These are phyloP conservation scores for Plasmodium blacklocki DNA, from an alignment of 169 alveolate species.

Conservation along the genomic window DNA sequence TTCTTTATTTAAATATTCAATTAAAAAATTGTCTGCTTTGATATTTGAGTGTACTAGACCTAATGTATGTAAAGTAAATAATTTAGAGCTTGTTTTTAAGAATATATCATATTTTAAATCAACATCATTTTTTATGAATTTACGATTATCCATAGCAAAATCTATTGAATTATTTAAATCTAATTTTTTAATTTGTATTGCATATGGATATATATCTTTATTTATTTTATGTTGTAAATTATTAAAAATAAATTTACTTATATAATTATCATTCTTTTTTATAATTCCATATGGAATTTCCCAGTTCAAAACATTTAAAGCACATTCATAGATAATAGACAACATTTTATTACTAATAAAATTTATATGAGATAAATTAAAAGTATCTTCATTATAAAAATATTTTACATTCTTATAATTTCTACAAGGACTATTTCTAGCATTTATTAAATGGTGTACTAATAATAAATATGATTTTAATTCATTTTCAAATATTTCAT, in stretches of 20 bases:
- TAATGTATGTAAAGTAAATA: slow-evolving; percentile 37
- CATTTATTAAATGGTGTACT: slow-evolving; percentile 46
- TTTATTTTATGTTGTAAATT: slow-evolving; percentile 5
- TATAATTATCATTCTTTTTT: slow-evolving; percentile 35
- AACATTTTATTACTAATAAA: slow-evolving; percentile 35
- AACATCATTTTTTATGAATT: slow-evolving; percentile 1
- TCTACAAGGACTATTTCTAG: slow-evolving; percentile 57
- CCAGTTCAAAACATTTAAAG: slow-evolving; percentile 44
- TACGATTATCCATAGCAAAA: slow-evolving; percentile 15
- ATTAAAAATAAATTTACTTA: slow-evolving; percentile 22
- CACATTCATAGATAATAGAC: slow-evolving; percentile 38
- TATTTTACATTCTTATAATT: slow-evolving; percentile 41
- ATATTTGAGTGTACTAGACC: slow-evolving; percentile 53
- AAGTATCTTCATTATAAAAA: slow-evolving; percentile 45
- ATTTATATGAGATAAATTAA: slow-evolving; percentile 23
- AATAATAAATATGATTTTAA: slow-evolving; percentile 38
- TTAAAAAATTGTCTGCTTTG: slow-evolving; percentile 36
- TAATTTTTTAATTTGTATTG: slow-evolving; percentile 26
- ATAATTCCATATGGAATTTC: slow-evolving; percentile 48
- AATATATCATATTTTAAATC: slow-evolving; percentile 45
- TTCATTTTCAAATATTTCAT: slow-evolving; percentile 30
- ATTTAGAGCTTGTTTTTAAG: slow-evolving; percentile 25
- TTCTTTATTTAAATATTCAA: slow-evolving; percentile 2
- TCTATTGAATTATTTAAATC: slow-evolving; percentile 16
- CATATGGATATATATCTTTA: slow-evolving; percentile 31